These are phyloP conservation scores for Debaryomyces castellii DNA, from an alignment of 805 yeast genomes.

Conservation along the genomic window DNA sequence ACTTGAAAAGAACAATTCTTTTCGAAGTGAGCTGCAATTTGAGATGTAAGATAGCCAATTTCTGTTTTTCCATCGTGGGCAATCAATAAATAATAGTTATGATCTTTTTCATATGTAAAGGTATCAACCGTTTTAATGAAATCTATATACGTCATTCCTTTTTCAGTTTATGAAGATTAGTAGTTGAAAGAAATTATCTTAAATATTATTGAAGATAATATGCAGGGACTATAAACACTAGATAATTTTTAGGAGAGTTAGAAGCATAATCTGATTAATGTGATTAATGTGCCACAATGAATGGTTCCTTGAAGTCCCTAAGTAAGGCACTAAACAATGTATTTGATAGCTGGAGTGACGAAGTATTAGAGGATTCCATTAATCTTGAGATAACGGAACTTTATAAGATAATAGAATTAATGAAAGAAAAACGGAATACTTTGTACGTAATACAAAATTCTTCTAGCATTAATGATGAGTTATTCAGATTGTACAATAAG, in stretches of 20 bases:
- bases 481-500: conserved; percentile 32
- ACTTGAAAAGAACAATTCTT: conserved; percentile 16
- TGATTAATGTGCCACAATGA: conserved; percentile 7
- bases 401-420: conserved; percentile 13
- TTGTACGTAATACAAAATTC: conserved; percentile 25
- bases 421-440: conserved; percentile 34
- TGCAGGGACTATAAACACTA: not conserved
- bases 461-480: conserved; percentile 32
- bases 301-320: conserved; percentile 27
- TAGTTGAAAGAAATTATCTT: conserved; percentile 3
- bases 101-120: conserved; percentile 20
- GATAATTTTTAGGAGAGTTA: not conserved
- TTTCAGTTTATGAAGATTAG: not conserved
- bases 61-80: conserved; percentile 28
- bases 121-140: conserved; percentile 30
- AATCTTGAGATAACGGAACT: conserved; percentile 11
- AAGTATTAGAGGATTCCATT: conserved; percentile 4
- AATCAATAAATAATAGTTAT: conserved; percentile 19
- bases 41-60: conserved; percentile 29
- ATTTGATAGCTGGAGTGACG: conserved; percentile 22
- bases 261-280: not conserved
- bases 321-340: conserved; percentile 22
- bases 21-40: conserved; percentile 21
- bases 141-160: conserved; percentile 1
- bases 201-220: not conserved